These are phyloP conservation scores for Macrocybe gigantea DNA, from an alignment of 768 basidiomycete genomes.

Conservation along the genomic window DNA sequence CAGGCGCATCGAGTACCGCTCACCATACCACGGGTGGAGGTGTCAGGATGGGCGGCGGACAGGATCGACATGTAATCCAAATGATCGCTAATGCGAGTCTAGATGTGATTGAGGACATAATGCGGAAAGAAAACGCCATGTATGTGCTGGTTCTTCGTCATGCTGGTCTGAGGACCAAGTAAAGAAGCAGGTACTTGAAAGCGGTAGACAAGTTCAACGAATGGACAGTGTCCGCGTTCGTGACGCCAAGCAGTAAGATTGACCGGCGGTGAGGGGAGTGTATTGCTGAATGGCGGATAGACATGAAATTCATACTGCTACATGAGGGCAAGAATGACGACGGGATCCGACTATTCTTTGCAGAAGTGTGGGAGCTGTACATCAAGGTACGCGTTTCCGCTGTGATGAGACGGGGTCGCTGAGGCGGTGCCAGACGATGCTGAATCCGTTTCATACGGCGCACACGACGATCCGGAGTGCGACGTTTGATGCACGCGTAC, in stretches of 20 bases:
- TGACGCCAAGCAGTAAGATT: constrained; percentile 90
- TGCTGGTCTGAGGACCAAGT: constrained; percentile 11
- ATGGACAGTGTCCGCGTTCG: constrained; percentile 95
- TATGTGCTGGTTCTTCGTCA: constrained; percentile 28
- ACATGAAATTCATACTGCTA: constrained; percentile 90
- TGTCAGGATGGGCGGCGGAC: constrained; percentile 70
- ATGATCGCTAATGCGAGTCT: constrained; percentile 98
- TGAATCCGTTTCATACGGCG: constrained; percentile 96
- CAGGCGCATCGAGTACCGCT: constrained; percentile 74
- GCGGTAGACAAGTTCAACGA: constrained; percentile 97
- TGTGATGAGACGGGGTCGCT: constrained; percentile 3
- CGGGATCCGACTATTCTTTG: constrained; percentile 88
- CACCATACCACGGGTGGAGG: constrained; percentile 64
- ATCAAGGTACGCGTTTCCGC: constrained; percentile 64
- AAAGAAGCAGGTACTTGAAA: constrained; percentile 77
- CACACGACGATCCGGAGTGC: constrained; percentile 76
- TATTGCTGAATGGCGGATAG: constrained; percentile 36
- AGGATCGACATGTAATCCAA: constrained; percentile 92
- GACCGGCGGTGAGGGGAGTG: background rate
- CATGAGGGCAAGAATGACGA: constrained; percentile 98
- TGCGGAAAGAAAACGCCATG: constrained; percentile 78
- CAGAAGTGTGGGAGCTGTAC: constrained; percentile 96
- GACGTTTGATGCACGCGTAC: constrained; percentile 79
- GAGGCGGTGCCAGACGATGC: constrained; percentile 48
- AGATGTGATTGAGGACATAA: constrained; percentile 91